phyloP scores from a whole-genome alignment of 106 monocot species.

The Iris macrosiphon region DNA sequence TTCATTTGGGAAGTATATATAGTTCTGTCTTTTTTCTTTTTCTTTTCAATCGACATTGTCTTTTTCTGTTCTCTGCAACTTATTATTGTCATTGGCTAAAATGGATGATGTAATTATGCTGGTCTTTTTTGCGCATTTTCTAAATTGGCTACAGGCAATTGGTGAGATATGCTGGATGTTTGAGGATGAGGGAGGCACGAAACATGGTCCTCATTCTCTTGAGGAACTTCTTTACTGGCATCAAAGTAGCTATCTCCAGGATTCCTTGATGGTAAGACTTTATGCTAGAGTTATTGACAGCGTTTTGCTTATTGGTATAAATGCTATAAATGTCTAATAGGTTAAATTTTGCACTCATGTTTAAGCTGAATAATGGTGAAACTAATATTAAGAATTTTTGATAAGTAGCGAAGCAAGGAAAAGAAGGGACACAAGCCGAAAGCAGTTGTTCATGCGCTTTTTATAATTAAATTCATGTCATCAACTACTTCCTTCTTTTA shows the following conservation, averaged over 20 bases:
- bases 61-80: background rate
- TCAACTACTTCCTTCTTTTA: background rate
- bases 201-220: slow-evolving; percentile 78
- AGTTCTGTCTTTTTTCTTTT: background rate
- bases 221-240: slow-evolving; percentile 82
- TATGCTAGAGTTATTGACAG: background rate
- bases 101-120: background rate
- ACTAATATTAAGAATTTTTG: background rate
- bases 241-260: slow-evolving; percentile 67
- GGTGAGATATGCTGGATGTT: slow-evolving; percentile 81
- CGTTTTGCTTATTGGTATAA: background rate
- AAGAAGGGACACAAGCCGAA: too few species aligned
- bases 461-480: too few species aligned
- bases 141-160: slow-evolving; percentile 24
- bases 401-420: too few species aligned
- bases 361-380: background rate
- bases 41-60: background rate
- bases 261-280: slow-evolving; percentile 56
- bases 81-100: background rate
- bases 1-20: background rate
- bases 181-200: slow-evolving; percentile 73
- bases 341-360: background rate
- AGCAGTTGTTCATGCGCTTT: too few species aligned
- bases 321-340: background rate
- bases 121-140: background rate